Conservation (phyloP, 176 grass and related monocot genomes). For the Triticum turgidum region DNA sequence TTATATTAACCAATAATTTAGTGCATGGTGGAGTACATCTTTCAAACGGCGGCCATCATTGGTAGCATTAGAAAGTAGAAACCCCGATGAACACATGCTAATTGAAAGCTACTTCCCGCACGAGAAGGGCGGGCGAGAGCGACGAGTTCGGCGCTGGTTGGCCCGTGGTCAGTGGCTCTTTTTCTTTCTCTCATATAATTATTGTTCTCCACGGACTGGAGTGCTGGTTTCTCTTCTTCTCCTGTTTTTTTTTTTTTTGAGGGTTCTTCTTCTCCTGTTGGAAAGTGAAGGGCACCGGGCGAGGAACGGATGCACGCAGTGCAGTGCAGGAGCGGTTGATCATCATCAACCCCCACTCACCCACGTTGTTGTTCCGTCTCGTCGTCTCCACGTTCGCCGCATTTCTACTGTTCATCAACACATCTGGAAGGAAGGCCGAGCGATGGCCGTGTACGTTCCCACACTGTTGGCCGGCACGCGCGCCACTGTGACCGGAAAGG, state of each 20-base stretch:
- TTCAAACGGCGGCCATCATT: background rate
- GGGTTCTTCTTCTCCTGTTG: background rate
- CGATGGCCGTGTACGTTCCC: too few species aligned
- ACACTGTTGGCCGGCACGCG: too few species aligned
- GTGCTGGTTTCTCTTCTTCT: background rate
- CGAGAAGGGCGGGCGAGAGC: background rate
- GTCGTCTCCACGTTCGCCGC: background rate
- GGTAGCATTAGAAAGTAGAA: background rate
- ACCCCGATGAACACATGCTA: background rate
- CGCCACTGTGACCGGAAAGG: too few species aligned
- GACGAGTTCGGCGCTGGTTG: background rate
- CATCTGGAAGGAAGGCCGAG: too few species aligned
- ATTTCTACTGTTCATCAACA: too few species aligned
- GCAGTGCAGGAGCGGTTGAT: background rate
- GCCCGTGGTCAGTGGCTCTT: too few species aligned
- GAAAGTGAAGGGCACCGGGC: background rate
- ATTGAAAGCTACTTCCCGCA: background rate
- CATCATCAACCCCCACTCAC: background rate
- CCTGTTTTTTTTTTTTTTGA: background rate
- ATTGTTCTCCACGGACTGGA: background rate
- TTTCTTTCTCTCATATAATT: background rate
- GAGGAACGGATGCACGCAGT: background rate
- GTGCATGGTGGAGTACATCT: too few species aligned
- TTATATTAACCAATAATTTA: background rate
- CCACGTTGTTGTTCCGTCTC: background rate